Percentiles rank a stretch among this genome's conserved stretches.
These are phyloP conservation scores for Rhazya stricta DNA, from an alignment of 257 asterid genomes.

Conservation along the genomic window DNA sequence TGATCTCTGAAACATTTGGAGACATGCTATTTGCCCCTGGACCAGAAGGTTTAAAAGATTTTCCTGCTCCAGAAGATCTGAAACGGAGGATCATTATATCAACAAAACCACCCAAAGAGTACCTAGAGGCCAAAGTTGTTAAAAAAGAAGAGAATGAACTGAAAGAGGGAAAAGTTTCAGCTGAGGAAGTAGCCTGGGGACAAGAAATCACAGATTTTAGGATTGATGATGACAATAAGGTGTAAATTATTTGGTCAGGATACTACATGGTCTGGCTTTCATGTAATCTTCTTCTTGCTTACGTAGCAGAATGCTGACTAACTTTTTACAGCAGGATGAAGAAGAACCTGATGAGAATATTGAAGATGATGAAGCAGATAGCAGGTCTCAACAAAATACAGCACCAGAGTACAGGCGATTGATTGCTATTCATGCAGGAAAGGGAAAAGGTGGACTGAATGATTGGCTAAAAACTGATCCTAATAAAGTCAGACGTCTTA, in stretches of 20 bases:
- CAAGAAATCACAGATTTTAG: conserved; percentile 31
- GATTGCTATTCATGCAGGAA: conserved; percentile 77
- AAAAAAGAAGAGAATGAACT: conserved; percentile 22
- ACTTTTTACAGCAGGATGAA: conserved; percentile 19
- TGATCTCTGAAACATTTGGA: conserved; percentile 75
- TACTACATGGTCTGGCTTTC: neutral
- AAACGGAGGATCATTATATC: conserved; percentile 53
- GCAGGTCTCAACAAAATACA: conserved; percentile 27
- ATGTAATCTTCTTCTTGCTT: conserved; percentile 2
- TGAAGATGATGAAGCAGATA: conserved; percentile 42
- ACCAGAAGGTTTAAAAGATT: conserved; percentile 37
- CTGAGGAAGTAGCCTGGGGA: conserved; percentile 37
- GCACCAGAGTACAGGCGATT: conserved; percentile 65
- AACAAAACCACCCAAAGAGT: conserved; percentile 76
- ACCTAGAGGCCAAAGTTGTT: conserved; percentile 33
- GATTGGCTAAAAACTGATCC: conserved; percentile 53
- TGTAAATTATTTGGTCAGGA: conserved; percentile 13
- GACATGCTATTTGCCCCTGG: conserved; percentile 54
- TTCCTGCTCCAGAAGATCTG: conserved; percentile 69
- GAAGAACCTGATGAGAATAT: conserved; percentile 40
- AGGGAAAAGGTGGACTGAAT: conserved; percentile 57
- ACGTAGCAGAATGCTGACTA: neutral
- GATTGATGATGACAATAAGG: conserved; percentile 35
- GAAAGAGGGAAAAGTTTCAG: conserved; percentile 28
- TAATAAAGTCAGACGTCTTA: conserved; percentile 64